Evolutionary conservation across 2,329 filamentous ascomycete genomes (phyloP).

Genomic region (Clonostachys byssicola): DNA sequence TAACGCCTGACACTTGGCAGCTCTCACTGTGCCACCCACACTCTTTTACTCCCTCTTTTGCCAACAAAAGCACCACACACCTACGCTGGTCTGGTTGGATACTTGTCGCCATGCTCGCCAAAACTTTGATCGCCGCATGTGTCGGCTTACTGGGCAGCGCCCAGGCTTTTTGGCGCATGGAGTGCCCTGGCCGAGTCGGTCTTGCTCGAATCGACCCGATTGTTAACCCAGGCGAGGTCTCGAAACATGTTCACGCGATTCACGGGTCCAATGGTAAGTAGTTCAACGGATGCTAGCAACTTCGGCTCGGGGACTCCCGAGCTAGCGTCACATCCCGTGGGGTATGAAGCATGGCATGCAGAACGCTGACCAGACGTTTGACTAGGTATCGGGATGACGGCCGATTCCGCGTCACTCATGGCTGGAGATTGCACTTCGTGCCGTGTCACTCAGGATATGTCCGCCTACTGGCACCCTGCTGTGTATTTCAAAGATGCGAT

Average conservation of each 20-base stretch:
- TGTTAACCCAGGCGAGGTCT: conserved; percentile 53
- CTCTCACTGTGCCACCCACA: no score
- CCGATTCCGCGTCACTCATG: conserved; percentile 53
- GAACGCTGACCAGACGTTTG: not conserved
- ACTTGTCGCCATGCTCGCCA: conserved; percentile 21
- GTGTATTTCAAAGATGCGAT: conserved; percentile 69
- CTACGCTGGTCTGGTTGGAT: conserved; percentile 45
- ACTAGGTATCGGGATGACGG: conserved; percentile 60
- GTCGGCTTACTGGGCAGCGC: conserved; percentile 30
- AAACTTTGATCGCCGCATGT: conserved; percentile 18
- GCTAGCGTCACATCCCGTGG: no score
- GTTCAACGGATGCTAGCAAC: not conserved
- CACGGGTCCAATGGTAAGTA: conserved; percentile 72
- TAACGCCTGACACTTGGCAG: no score
- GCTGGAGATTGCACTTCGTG: conserved; percentile 74
- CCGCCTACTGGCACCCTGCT: conserved; percentile 81
- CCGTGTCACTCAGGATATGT: conserved; percentile 74
- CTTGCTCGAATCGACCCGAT: conserved; percentile 75
- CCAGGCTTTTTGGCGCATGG: conserved; percentile 84
- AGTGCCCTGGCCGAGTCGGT: conserved; percentile 68
- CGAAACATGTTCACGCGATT: conserved; percentile 69
- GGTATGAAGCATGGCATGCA: conserved; percentile 7
- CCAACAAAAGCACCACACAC: conserved; percentile 52
- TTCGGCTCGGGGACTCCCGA: no score
- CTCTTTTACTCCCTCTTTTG: conserved; percentile 43